These are phyloP conservation scores for Cercospora canescens DNA, from an alignment of 2,329 filamentous ascomycete species.

Conservation along the genomic window DNA sequence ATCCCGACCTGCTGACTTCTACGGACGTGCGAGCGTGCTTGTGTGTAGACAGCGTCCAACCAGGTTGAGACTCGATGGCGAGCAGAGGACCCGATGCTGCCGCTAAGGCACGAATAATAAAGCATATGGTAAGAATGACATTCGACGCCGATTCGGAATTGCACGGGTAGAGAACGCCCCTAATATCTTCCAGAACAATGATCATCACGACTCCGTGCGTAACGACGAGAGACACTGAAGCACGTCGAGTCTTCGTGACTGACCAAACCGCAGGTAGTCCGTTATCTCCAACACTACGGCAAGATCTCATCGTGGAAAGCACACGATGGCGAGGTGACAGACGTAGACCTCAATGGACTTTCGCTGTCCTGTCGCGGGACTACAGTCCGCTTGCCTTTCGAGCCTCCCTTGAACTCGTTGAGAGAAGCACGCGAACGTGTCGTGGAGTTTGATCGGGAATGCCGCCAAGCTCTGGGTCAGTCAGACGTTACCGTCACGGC, in stretches of 20 bases:
- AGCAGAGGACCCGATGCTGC: background rate
- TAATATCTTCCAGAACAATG: conserved; percentile 59
- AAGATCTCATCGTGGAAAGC: conserved; percentile 58
- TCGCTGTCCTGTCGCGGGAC: conserved; percentile 57
- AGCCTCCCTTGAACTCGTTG: conserved; percentile 69
- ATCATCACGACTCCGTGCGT: conserved; percentile 68
- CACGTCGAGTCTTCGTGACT: background rate
- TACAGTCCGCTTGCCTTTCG: conserved; percentile 59
- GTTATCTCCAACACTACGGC: conserved; percentile 75
- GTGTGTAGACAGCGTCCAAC: background rate
- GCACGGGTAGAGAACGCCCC: background rate
- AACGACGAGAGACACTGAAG: background rate
- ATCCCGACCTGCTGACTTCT: background rate
- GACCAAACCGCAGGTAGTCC: conserved; percentile 50
- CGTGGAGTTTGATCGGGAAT: conserved; percentile 69
- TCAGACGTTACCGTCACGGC: conserved; percentile 57
- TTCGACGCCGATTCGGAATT: background rate
- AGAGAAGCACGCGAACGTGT: conserved; percentile 68
- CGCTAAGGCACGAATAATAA: background rate
- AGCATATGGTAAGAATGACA: background rate
- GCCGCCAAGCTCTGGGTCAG: conserved; percentile 61
- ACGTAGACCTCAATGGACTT: conserved; percentile 66
- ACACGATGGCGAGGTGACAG: conserved; percentile 60
- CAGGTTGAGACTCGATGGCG: background rate
- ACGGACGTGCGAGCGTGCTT: background rate